Base-by-base conservation (phyloP, 192 early-diverging fungal genomes). In the Gaertneriomyces semiglobifer region DNA sequence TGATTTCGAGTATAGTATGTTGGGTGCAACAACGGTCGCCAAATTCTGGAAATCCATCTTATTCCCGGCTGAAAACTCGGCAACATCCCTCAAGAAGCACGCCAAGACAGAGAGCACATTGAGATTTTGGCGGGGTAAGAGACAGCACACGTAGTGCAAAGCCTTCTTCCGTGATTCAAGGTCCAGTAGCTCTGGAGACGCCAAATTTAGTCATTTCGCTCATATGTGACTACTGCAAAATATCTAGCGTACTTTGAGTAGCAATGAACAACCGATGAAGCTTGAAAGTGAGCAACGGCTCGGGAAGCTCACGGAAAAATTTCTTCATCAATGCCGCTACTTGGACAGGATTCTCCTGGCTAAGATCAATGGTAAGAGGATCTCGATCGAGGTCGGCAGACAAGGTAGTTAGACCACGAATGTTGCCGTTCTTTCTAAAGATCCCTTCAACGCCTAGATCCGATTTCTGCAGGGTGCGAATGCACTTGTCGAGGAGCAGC, bases 361-460 rank as follows among this genome's bases (percentile, higher is more conserved):
- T 71, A 51, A 94, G 70, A 43, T 91, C 87, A 6, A 92, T 86
- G 5, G 83, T 66, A 14, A 77, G 74, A 5, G 89, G 90, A 73
- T 95, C 88, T 74, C 84, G 85, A 74, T 98, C 96, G 20, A 98
- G 81, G 0, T 83, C 73, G 41, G 96, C 95, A 4, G 86, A 85
- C 12, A 94, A 68, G 40, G 92, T 89, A 59, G 94, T 95, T 57
- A 98, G 77, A 14, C 90, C 78, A 63, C 92, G 75, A 68, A 98
- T 95, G 67, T 98, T 98, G 6, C 96, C 96, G 72, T 98, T 98
- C 78, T 98, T 98, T 66, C 96, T 78, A 81, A 98, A 98, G 8
- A 98, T 90, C 6, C 96, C 96, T 71, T 98, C 95, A 16, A 91
- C 86, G 0, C 86, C 83, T 81, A 98, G 80, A 69, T 88, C 86